Evolutionary conservation across 176 grass and related monocot genomes (phyloP), one percentile per base, ranked within the genome.

Genomic region (Rhynchospora breviuscula): DNA sequence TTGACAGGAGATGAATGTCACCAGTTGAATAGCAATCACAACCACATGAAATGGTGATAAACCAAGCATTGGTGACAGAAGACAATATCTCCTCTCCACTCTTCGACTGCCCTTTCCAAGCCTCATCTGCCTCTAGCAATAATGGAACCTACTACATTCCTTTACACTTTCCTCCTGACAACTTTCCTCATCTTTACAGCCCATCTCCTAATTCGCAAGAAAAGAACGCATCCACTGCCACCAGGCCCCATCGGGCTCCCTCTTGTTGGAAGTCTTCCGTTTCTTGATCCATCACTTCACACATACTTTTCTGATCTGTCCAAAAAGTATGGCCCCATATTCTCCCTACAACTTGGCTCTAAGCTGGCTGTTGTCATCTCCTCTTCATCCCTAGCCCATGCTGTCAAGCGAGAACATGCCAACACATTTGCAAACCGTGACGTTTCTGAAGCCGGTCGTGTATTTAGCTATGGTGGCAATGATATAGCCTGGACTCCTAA

Each of bases 401-500:
- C 87, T 67, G 85, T 97, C 40, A 80, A 93, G 10, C 84, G 84
- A 5, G 89, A 93, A 14, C 84, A 93, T 23, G 94, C 90, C 56
- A 86, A 85, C 46, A n/a, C 59, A 47, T 97, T 97, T 82, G 62
- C 94, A 81, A 74, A 74, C 91, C 85, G 87, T 2, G 94, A 97
- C 77, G 15, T 72, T 58, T 84, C 94, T 8, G 81, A 79, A 33
- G 87, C 89, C 3, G 87, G 58, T 11, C 84, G 85, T 69, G 76
- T 89, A 69, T 52, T 91, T 85, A 6, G 87, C 86, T 93, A 97
- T 85, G 91, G 91, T 84, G 78, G 82, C 0, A 88, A 90, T 72
- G 72, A 97, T 79, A 89, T 97, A 84, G 89, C 71, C 2, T 97
- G 94, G 91, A 93, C 83, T 75, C 89, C 94, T 21, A 83, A 87